phyloP scores from a whole-genome alignment of 2,329 filamentous ascomycete genomes.

The Salinomyces thailandicus region DNA sequence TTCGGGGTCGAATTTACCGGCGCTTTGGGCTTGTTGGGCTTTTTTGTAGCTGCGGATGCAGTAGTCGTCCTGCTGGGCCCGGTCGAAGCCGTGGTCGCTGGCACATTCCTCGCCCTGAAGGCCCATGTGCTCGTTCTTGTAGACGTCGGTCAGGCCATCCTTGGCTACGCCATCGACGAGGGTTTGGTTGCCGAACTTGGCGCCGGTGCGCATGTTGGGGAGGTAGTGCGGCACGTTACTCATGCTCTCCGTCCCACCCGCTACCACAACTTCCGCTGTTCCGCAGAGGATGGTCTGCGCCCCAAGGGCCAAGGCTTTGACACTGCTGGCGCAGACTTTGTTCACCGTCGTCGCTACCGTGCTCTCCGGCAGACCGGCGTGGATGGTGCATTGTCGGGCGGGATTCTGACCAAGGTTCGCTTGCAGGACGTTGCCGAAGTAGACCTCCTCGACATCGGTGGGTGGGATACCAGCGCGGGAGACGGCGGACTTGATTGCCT shows the following conservation, averaged over 20 bases:
- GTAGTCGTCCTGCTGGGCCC: slow-evolving; percentile 88
- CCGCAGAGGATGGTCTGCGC: slow-evolving; percentile 97
- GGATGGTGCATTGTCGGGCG: slow-evolving; percentile 84
- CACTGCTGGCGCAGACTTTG: slow-evolving; percentile 93
- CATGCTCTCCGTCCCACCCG: slow-evolving; percentile 96
- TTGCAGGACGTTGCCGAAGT: slow-evolving; percentile 95
- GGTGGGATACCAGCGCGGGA: slow-evolving; percentile 80
- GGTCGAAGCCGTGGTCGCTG: slow-evolving; percentile 65
- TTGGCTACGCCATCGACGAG: slow-evolving; percentile 86
- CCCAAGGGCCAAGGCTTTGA: slow-evolving; percentile 90
- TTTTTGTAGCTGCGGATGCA: slow-evolving; percentile 92
- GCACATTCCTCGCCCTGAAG: slow-evolving; percentile 87
- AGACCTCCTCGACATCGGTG: slow-evolving; percentile 87
- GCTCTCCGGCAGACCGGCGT: slow-evolving; percentile 69
- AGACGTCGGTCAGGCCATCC: slow-evolving; percentile 90
- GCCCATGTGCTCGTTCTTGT: slow-evolving; percentile 96
- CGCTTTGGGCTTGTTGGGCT: slow-evolving; percentile 74
- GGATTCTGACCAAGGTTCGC: slow-evolving; percentile 94
- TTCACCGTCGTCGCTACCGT: slow-evolving; percentile 89
- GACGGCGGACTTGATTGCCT: slow-evolving; percentile 74
- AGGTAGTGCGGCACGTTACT: slow-evolving; percentile 96
- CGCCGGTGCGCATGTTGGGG: slow-evolving; percentile 70
- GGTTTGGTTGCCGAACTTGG: slow-evolving; percentile 86
- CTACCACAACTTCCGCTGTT: slow-evolving; percentile 84
- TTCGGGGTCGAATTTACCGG: slow-evolving; percentile 71